phyloP scores from a whole-genome alignment of 306 rosid genomes.

The Delonix regia region DNA sequence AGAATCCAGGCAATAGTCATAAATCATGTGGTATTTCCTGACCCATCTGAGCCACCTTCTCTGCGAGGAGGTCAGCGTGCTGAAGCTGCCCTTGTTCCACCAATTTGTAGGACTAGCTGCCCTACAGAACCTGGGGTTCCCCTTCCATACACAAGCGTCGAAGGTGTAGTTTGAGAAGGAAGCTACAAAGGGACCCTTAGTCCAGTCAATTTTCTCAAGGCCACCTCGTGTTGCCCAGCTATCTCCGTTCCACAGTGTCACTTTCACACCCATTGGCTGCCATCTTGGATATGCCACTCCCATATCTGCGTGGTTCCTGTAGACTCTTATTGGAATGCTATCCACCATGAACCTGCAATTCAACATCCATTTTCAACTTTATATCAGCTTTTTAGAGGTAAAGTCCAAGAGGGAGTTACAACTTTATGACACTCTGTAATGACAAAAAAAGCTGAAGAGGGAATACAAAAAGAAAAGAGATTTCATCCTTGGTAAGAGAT shows the following conservation, averaged over 20 bases:
- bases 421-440: background rate
- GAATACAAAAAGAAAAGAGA: background rate
- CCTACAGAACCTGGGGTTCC: constrained; percentile 85
- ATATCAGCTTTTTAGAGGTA: too few relatives aligned
- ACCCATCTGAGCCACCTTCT: constrained; percentile 87
- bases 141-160: constrained; percentile 85
- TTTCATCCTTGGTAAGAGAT: background rate
- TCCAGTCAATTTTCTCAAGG: constrained; percentile 83
- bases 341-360: constrained; percentile 90
- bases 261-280: constrained; percentile 90
- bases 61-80: constrained; percentile 54
- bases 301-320: constrained; percentile 85
- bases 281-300: constrained; percentile 81
- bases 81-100: constrained; percentile 72
- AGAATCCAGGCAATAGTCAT: constrained; percentile 79
- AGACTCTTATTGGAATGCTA: constrained; percentile 77
- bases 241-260: constrained; percentile 80
- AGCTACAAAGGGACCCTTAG: constrained; percentile 73
- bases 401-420: too few relatives aligned
- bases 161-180: constrained; percentile 67
- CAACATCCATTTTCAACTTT: background rate
- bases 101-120: constrained; percentile 62
- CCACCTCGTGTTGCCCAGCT: constrained; percentile 96
- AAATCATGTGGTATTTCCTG: constrained; percentile 71
- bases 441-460: background rate